These are phyloP conservation scores for Tylopilus intermedius DNA, from an alignment of 768 basidiomycete species.

Conservation along the genomic window DNA sequence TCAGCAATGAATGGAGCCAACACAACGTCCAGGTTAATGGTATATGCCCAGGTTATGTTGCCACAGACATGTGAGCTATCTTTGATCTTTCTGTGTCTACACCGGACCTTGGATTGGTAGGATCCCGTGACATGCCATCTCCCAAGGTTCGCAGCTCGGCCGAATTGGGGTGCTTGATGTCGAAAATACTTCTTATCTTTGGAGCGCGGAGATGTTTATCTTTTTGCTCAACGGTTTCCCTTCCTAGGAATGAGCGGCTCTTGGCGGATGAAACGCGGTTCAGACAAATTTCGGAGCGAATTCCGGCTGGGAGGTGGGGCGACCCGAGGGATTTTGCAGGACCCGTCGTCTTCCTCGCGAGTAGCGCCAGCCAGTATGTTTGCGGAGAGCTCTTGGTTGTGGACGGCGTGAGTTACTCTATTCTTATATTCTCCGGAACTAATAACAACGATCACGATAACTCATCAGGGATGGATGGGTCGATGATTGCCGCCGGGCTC, in stretches of 20 bases:
- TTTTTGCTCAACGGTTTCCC: constrained; percentile 12
- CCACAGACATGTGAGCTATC: constrained; percentile 73
- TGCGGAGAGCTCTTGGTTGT: constrained; percentile 63
- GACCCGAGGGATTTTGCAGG: constrained; percentile 63
- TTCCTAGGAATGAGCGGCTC: constrained; percentile 57
- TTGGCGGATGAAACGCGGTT: constrained; percentile 56
- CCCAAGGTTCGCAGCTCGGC: constrained; percentile 1
- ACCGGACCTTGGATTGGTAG: constrained; percentile 1
- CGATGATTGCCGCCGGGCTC: constrained; percentile 26
- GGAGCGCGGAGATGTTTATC: constrained; percentile 1
- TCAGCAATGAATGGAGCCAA: constrained; percentile 90
- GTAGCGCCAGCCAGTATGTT: constrained; percentile 61
- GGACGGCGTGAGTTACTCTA: constrained; percentile 52
- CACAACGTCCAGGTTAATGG: constrained; percentile 86
- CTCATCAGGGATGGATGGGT: constrained; percentile 55
- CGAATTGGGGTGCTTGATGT: constrained; percentile 7
- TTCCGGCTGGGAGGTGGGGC: constrained; percentile 68
- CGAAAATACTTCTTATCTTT: constrained; percentile 4
- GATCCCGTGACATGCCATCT: constrained; percentile 5
- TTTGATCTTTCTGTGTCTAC: constrained; percentile 9
- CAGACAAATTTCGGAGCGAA: constrained; percentile 66
- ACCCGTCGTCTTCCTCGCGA: constrained; percentile 61
- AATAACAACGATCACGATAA: constrained; percentile 4
- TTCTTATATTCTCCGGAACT: constrained; percentile 3
- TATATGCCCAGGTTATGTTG: constrained; percentile 84